Percentiles rank a stretch among this genome's conserved stretches.
Evolutionary conservation across 495 filamentous ascomycete genomes (phyloP).

Genomic region (Neurospora sp.): DNA sequence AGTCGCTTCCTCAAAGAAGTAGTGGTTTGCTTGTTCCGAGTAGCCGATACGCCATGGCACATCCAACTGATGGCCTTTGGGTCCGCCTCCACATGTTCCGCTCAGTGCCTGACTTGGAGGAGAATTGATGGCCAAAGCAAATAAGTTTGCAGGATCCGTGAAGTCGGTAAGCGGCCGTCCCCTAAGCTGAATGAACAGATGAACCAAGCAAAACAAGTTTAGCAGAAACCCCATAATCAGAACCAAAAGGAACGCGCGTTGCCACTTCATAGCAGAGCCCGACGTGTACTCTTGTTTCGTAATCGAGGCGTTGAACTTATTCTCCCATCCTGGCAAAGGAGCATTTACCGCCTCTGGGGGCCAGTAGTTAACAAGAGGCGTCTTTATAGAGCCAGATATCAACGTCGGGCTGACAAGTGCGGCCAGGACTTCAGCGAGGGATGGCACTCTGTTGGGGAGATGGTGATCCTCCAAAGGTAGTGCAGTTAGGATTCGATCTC

Average conservation of each 20-base stretch:
- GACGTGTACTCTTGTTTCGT: constrained; percentile 53
- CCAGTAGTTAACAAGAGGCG: constrained; percentile 47
- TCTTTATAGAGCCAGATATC: constrained; percentile 37
- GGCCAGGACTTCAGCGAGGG: constrained; percentile 55
- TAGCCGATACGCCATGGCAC: constrained; percentile 51
- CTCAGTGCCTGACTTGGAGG: constrained; percentile 44
- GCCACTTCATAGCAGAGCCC: constrained; percentile 44
- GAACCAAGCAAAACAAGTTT: constrained; percentile 6
- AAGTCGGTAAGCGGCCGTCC: constrained; percentile 42
- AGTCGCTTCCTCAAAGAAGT: constrained; percentile 29
- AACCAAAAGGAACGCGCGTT: constrained; percentile 35
- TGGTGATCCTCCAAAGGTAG: constrained; percentile 22
- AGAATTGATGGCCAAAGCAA: constrained; percentile 57
- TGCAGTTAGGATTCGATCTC: constrained; percentile 53
- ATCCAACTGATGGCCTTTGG: constrained; percentile 39
- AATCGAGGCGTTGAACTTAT: constrained; percentile 48
- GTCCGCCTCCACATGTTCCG: constrained; percentile 58
- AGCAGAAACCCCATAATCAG: constrained; percentile 6
- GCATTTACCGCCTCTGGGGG: constrained; percentile 16
- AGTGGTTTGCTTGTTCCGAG: constrained; percentile 25
- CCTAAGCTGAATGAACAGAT: constrained; percentile 16
- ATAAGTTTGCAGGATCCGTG: constrained; percentile 64
- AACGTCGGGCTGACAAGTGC: constrained; percentile 57
- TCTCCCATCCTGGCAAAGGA: constrained; percentile 24
- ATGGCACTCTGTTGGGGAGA: constrained; percentile 38